Base-by-base conservation (phyloP, 2,329 filamentous ascomycete genomes). In the Cladophialophora chaetospira region DNA sequence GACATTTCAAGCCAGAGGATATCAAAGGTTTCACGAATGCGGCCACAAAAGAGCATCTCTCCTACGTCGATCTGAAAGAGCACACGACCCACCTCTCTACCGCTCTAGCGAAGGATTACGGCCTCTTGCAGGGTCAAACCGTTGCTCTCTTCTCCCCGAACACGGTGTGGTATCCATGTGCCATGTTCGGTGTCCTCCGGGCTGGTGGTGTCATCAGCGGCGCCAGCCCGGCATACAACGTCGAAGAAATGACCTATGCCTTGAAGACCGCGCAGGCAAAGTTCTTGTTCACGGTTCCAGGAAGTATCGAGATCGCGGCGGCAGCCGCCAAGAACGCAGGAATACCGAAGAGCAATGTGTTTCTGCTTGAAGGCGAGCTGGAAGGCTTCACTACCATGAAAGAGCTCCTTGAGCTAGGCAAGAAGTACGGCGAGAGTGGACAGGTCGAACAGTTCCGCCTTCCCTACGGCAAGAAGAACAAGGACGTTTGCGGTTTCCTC, bases 211-310 rank as follows among this genome's bases (percentile, higher is more conserved):
- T 83, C 26, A 81, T 87, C 1, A 83, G 79, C 2, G 85, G 85
- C 1, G 85, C 84, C 0, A 83, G 78, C 13, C 85, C 85, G 0
- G 85, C 84, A 0, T 88, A 88, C 69, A 86, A 82, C 25, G 75
- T 82, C 13, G 85, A 88, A 47, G 86, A 88, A 63, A 87, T 88
- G 82, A 80, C 78, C 1, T 86, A 87, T 68, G 84, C 83, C 1
- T 71, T 88, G 2, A 79, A 81, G 63, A 84, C 77, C 1, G 81
- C 77, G 0, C 73, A 80, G 29, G 79, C 82, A 2, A 84, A 79
- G 60, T 60, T 64, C 49, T 45, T 64, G 9, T 60, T 64, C 54
- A 64, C 62, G 19, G 52, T 64, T 5, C 57, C 59, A 3, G 48
- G 50, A 8, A 55, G 49, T 15, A 78, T 85, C 70, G 73, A 80